Evolutionary conservation across 768 basidiomycete species (phyloP).

Genomic region (Calocybe indica): DNA sequence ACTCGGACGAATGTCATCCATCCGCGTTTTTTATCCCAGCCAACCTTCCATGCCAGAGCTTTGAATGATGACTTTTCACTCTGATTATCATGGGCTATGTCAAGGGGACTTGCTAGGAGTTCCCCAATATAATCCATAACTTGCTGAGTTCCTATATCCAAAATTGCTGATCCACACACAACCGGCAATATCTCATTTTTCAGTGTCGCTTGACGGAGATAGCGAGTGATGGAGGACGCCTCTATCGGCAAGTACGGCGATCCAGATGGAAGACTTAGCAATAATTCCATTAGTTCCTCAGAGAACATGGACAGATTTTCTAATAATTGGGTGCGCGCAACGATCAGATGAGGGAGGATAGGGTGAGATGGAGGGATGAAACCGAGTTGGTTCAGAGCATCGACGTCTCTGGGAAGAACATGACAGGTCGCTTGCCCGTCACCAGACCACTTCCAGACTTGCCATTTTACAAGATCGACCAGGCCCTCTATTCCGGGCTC

Average conservation of each 20-base stretch:
- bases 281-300: conserved; percentile 69
- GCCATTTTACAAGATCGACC: conserved; percentile 81
- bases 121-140: conserved; percentile 81
- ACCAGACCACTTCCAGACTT: conserved; percentile 68
- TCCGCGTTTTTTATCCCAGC: conserved; percentile 73
- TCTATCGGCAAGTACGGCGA: conserved; percentile 64
- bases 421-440: conserved; percentile 38
- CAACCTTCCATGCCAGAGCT: conserved; percentile 83
- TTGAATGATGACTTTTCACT: conserved; percentile 44
- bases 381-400: conserved; percentile 32
- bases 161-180: conserved; percentile 77
- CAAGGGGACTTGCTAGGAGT: conserved; percentile 71
- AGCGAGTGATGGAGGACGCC: conserved; percentile 44
- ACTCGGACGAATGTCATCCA: conserved; percentile 94
- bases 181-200: conserved; percentile 67
- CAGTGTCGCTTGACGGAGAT: conserved; percentile 65
- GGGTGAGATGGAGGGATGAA: conserved; percentile 61
- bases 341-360: conserved; percentile 55
- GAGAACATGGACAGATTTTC: conserved; percentile 80
- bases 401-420: conserved; percentile 46
- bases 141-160: conserved; percentile 75
- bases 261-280: conserved; percentile 51
- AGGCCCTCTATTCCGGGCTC: conserved; percentile 85
- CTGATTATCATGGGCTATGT: conserved; percentile 46
- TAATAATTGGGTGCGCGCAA: conserved; percentile 64